Conservation (phyloP, 306 rosid species). For the Cicer judaicum region DNA sequence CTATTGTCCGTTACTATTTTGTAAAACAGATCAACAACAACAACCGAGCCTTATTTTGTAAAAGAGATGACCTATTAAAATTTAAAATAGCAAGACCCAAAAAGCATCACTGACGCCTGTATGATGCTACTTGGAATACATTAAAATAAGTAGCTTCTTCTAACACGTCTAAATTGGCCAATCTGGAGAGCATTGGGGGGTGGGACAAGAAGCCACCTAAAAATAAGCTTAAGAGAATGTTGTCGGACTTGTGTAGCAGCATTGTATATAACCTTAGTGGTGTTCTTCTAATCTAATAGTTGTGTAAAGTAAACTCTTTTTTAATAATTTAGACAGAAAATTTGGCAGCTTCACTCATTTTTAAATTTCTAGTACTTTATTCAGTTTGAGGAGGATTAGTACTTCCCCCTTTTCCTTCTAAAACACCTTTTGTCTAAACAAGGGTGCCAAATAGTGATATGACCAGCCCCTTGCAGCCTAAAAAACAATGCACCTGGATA, state of each 20-base stretch:
- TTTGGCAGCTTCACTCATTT: neutral
- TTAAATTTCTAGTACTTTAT: neutral
- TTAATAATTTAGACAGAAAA: neutral
- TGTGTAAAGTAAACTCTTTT: neutral
- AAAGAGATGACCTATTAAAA: constrained; percentile 22
- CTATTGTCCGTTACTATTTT: constrained; percentile 17
- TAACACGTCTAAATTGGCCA: no score
- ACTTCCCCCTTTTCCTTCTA: constrained; percentile 22
- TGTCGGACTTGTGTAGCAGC: constrained; percentile 23
- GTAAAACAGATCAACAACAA: constrained; percentile 35
- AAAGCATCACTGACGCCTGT: constrained; percentile 28
- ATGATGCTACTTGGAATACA: neutral
- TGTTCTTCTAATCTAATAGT: neutral
- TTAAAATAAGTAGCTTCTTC: no score
- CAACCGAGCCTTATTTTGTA: constrained; percentile 26
- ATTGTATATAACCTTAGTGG: neutral
- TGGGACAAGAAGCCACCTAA: no score
- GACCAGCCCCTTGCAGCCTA: constrained; percentile 30
- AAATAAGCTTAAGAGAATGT: constrained; percentile 7
- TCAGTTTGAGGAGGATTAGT: neutral
- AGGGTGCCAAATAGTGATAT: constrained; percentile 12
- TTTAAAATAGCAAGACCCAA: constrained; percentile 21
- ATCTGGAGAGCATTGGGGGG: no score
- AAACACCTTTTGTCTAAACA: constrained; percentile 13
- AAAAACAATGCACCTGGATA: constrained; percentile 5